Percentiles rank a stretch among this genome's conserved stretches.
Evolutionary conservation across 2,329 filamentous ascomycete species (phyloP).

Genomic region (Fusarium pininemorale): DNA sequence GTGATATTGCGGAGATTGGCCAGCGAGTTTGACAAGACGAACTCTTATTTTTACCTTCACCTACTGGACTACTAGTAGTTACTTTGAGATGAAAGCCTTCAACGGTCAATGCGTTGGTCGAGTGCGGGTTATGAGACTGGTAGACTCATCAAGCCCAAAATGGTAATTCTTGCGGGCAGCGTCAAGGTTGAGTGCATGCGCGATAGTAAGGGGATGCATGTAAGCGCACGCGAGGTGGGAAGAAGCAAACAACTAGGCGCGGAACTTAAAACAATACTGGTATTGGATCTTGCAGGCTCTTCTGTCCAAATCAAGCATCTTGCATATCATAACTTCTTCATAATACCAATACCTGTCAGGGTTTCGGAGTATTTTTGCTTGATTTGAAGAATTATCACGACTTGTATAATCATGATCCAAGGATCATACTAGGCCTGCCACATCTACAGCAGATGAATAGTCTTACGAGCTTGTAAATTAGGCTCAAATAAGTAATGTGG

Average conservation of each 20-base stretch:
- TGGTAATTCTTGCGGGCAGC: conserved; percentile 34
- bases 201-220: conserved; percentile 22
- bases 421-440: too few relatives aligned
- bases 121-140: neutral
- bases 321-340: neutral
- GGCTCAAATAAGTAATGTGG: neutral
- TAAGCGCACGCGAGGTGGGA: neutral
- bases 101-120: neutral
- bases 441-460: neutral
- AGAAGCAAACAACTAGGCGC: conserved; percentile 1
- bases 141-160: conserved; percentile 19
- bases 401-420: too few relatives aligned
- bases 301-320: neutral
- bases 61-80: neutral
- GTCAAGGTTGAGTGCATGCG: conserved; percentile 3
- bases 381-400: neutral
- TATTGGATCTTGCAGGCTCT: neutral
- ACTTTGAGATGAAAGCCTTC: neutral
- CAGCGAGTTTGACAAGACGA: neutral
- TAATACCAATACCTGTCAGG: neutral
- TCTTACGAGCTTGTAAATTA: neutral
- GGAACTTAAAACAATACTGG: neutral
- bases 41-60: neutral
- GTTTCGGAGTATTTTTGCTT: neutral
- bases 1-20: neutral